Percentiles rank a stretch among this genome's conserved stretches.
Evolutionary conservation across 2,329 filamentous ascomycete genomes (phyloP).

Genomic region (Penicillium brevicompactum): DNA sequence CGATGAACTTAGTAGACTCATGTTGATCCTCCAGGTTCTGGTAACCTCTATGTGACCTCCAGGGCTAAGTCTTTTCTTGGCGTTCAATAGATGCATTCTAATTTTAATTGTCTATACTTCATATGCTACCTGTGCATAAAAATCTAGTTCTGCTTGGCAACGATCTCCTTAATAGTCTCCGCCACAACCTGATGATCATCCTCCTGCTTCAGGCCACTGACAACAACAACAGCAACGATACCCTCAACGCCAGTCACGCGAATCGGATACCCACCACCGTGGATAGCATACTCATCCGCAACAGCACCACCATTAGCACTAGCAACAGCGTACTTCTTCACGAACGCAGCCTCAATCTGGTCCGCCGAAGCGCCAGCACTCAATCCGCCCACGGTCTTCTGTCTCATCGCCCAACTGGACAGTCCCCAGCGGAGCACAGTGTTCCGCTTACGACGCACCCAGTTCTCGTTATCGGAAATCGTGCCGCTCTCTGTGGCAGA

Average conservation of each 20-base stretch:
- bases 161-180: constrained; percentile 63
- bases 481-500: constrained; percentile 66
- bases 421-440: constrained; percentile 71
- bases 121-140: neutral
- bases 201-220: constrained; percentile 74
- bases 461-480: constrained; percentile 70
- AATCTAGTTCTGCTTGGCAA: constrained; percentile 23
- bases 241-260: constrained; percentile 74
- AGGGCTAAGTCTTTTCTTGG: too few relatives aligned
- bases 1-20: too few relatives aligned
- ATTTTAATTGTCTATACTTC: neutral
- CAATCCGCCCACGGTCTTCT: constrained; percentile 55
- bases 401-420: constrained; percentile 71
- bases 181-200: constrained; percentile 77
- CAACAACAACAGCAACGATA: constrained; percentile 72
- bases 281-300: constrained; percentile 69
- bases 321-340: constrained; percentile 65
- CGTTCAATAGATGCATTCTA: too few relatives aligned
- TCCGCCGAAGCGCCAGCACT: constrained; percentile 19
- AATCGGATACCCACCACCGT: constrained; percentile 75
- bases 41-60: too few relatives aligned
- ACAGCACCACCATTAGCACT: constrained; percentile 46
- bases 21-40: too few relatives aligned
- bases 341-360: constrained; percentile 66
- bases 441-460: constrained; percentile 71